Evolutionary conservation across 345 rosid genomes (phyloP).

Genomic region (Ailanthus altissimus): DNA sequence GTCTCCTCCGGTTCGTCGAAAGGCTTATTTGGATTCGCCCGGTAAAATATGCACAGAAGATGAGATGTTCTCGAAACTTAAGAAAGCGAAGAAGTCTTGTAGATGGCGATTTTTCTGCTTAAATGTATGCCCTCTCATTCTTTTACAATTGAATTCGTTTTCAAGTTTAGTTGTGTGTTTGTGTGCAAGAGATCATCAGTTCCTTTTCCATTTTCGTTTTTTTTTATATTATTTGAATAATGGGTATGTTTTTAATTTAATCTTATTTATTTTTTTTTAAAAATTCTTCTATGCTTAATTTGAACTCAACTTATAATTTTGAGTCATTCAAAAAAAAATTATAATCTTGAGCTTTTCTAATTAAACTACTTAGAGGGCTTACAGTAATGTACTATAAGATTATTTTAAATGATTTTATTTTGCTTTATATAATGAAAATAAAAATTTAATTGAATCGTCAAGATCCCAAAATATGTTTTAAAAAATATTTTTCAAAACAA

Average conservation of each 20-base stretch:
- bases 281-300: neutral
- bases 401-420: neutral
- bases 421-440: neutral
- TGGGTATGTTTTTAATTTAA: neutral
- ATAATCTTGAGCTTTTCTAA: neutral
- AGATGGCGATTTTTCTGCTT: conserved; percentile 19
- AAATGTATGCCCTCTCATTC: conserved; percentile 17
- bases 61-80: conserved; percentile 4
- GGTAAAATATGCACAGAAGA: conserved; percentile 15
- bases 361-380: too few species aligned
- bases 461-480: too few species aligned
- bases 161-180: neutral
- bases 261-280: too few species aligned
- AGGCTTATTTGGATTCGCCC: conserved; percentile 30
- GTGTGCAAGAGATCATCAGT: neutral
- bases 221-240: neutral
- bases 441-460: too few species aligned
- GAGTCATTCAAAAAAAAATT: too few species aligned
- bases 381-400: neutral
- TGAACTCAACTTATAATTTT: neutral
- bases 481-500: too few species aligned
- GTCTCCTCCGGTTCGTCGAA: conserved; percentile 40
- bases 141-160: neutral
- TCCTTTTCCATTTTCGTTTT: too few species aligned
- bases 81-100: conserved; percentile 25